Evolutionary conservation across 371 early-diverging fungal genomes (phyloP).

Genomic region (Lichtheimia ornata): DNA sequence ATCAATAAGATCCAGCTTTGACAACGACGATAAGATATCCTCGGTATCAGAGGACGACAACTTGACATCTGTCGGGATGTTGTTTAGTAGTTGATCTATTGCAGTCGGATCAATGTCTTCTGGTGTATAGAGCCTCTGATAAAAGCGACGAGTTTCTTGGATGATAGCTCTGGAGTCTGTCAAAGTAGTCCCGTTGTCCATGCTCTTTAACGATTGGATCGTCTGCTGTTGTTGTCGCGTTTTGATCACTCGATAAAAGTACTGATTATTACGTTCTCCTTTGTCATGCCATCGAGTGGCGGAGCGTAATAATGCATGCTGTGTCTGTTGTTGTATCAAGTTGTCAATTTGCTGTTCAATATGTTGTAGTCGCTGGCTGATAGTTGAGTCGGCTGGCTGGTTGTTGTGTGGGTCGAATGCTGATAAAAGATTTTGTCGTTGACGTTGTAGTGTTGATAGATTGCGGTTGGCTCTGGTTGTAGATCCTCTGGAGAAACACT

Average conservation of each 20-base stretch:
- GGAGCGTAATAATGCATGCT: background rate
- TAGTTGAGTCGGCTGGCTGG: too few species aligned
- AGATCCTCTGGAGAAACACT: too few species aligned
- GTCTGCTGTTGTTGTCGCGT: conserved; percentile 10
- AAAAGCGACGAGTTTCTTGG: background rate
- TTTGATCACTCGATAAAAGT: conserved; percentile 25
- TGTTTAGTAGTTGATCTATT: too few species aligned
- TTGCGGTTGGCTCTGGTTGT: too few species aligned
- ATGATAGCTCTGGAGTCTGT: background rate
- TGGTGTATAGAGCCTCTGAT: background rate
- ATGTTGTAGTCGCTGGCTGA: too few species aligned
- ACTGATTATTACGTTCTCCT: conserved; percentile 27
- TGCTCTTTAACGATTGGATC: conserved; percentile 15
- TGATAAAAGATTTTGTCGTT: too few species aligned
- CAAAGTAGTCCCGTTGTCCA: background rate
- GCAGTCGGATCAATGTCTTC: too few species aligned
- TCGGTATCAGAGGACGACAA: background rate
- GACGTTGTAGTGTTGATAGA: too few species aligned
- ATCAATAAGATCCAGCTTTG: background rate
- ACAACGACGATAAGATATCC: background rate
- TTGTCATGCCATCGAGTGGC: conserved; percentile 19
- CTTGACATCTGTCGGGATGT: background rate
- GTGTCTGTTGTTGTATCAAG: background rate
- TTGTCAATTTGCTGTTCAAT: too few species aligned
- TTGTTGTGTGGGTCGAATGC: too few species aligned